phyloP scores from a whole-genome alignment of 441 rosid genomes.

The Populus hybrid region DNA sequence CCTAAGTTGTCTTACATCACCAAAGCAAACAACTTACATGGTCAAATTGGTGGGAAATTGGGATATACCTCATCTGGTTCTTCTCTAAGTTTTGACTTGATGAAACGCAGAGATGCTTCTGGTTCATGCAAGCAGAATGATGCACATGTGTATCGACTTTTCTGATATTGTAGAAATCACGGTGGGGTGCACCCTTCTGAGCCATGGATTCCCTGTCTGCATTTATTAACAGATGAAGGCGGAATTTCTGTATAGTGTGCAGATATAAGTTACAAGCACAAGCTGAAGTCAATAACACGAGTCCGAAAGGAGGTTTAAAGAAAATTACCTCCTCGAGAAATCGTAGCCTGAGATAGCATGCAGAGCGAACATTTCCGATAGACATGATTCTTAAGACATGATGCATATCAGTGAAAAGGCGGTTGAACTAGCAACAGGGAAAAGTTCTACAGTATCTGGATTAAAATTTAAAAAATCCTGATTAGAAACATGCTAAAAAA shows the following conservation, averaged over 20 bases:
- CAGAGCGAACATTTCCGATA: conserved; percentile 65
- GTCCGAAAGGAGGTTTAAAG: conserved; percentile 3
- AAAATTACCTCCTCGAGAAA: conserved; percentile 59
- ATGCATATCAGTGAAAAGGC: conserved; percentile 69
- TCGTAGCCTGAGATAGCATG: conserved; percentile 60
- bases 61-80: conserved; percentile 72
- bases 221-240: conserved; percentile 64
- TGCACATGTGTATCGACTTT: conserved; percentile 82
- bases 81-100: conserved; percentile 64
- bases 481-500: conserved; percentile 5
- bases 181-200: conserved; percentile 77
- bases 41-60: conserved; percentile 6
- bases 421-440: conserved; percentile 64
- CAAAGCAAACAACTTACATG: not conserved
- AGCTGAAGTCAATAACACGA: not conserved
- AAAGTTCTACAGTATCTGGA: conserved; percentile 53
- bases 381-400: conserved; percentile 53
- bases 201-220: conserved; percentile 65
- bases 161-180: conserved; percentile 74
- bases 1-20: not conserved
- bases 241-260: conserved; percentile 53
- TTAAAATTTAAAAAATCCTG: conserved; percentile 12
- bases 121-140: conserved; percentile 87
- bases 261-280: conserved; percentile 27
- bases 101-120: conserved; percentile 71